A percentile compares a stretch with the other conserved stretches of the same genome.
Evolutionary conservation across 345 rosid species (phyloP).

Genomic region (Murraya koenigii): DNA sequence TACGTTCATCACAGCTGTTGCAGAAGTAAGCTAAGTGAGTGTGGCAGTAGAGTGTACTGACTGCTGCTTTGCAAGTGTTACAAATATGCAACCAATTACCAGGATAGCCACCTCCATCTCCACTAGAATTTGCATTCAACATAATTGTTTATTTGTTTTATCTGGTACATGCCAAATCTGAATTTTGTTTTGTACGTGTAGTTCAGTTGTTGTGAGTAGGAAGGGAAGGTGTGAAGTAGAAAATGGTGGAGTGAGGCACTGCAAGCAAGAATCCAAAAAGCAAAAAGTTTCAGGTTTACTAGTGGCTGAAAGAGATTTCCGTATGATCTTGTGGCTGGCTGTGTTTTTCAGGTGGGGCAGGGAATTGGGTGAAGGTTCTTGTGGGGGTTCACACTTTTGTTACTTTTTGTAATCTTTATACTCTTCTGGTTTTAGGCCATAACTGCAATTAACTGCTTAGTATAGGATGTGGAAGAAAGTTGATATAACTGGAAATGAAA

Average conservation of each 20-base stretch:
- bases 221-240: slow-evolving; percentile 7
- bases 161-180: not conserved
- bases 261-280: slow-evolving; percentile 34
- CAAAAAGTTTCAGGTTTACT: slow-evolving; percentile 34
- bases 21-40: slow-evolving; percentile 75
- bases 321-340: slow-evolving; percentile 53
- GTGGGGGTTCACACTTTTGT: slow-evolving; percentile 14
- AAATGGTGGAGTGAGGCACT: slow-evolving; percentile 22
- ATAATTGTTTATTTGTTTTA: slow-evolving; percentile 16
- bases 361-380: slow-evolving; percentile 1
- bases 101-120: not conserved
- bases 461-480: too few relatives aligned
- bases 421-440: not conserved
- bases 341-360: slow-evolving; percentile 27
- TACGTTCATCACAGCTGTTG: slow-evolving; percentile 51
- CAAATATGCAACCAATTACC: slow-evolving; percentile 57
- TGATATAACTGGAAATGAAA: too few relatives aligned
- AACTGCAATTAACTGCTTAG: not conserved
- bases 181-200: not conserved
- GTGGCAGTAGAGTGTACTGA: slow-evolving; percentile 67
- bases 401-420: slow-evolving; percentile 8
- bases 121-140: slow-evolving; percentile 19
- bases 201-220: slow-evolving; percentile 7
- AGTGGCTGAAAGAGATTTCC: slow-evolving; percentile 42
- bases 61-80: slow-evolving; percentile 62